Percentiles rank a stretch among this genome's conserved stretches.
Evolutionary conservation across 306 rosid genomes (phyloP).

Genomic region (Quercus bicolor): DNA sequence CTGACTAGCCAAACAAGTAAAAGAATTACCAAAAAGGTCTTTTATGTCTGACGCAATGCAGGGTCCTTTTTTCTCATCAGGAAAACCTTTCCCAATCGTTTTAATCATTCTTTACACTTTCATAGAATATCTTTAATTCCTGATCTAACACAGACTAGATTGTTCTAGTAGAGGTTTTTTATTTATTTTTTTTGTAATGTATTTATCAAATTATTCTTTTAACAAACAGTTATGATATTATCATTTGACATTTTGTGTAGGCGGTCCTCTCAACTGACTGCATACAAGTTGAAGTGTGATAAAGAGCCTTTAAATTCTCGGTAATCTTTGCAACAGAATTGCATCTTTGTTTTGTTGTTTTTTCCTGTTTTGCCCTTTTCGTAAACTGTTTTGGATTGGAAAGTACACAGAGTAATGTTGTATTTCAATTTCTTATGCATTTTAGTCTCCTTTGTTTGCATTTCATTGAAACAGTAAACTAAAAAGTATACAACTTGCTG

Average conservation of each 20-base stretch:
- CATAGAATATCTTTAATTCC: not conserved
- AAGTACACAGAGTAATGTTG: not conserved
- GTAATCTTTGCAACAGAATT: conserved; percentile 39
- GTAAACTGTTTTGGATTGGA: not conserved
- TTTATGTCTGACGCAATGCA: not conserved
- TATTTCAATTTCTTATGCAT: not conserved
- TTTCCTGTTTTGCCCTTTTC: not conserved
- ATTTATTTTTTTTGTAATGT: not conserved
- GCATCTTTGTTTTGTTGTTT: not conserved
- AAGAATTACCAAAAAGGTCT: not conserved
- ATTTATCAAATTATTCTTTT: not conserved
- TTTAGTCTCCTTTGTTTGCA: not conserved
- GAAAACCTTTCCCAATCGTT: not conserved
- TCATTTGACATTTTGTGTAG: conserved; percentile 38
- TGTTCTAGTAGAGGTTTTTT: not conserved
- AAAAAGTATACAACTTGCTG: not conserved
- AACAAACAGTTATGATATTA: not conserved
- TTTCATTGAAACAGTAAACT: not conserved
- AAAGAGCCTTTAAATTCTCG: conserved; percentile 76
- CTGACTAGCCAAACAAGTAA: not conserved
- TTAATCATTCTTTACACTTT: not conserved
- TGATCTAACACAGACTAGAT: not conserved
- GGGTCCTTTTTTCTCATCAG: not conserved
- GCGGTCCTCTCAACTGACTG: conserved; percentile 58
- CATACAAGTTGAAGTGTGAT: conserved; percentile 93